Base-by-base conservation (phyloP, 495 filamentous ascomycete species). In the Peziza echinospora region DNA sequence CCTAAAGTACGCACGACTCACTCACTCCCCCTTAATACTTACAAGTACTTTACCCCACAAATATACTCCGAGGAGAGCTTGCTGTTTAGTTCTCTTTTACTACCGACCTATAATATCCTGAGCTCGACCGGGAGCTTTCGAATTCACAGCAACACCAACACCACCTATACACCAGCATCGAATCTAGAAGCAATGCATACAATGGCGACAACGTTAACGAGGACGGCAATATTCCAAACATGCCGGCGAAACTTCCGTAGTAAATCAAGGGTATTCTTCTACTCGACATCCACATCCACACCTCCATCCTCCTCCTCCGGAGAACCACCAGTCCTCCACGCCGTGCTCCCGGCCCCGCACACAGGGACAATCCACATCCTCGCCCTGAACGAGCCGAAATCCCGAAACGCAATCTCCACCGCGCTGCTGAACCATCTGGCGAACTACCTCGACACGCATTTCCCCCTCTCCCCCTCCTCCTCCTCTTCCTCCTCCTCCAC, bases 321-420 rank as follows among this genome's bases (percentile, higher is more conserved):
- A n/a, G 30, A 5, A 11, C 67, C 79, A 5, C 63, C 82, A 24
- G 73, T 96, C 57, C 75, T 75, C 48, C 68, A 75, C 47, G 73
- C 69, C 40, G 73, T 79, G 60, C 55, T 93, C 30, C 80, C 78
- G 28, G 82, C 89, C 0, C 79, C 89, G 0, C 75, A 80, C 53
- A 72, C 73, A 4, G 89, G 89, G 48, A 77, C 77, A 63, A 87
- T 97, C 60, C 77, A 81, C 39, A 71, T 96, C 50, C 71, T 97
- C 45, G 77, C 83, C 44, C 76, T 97, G 52, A 82, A 70, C 43
- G 13, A 17, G 1, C 13, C 5, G 19, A 17, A 9, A 2, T 16
- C n/a, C 21, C 17, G 23, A 10, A 45, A 45, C 43, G 3, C 43
- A 17, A 17, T 45, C 43, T 30, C 43, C 43, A 16, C 24, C 5